Evolutionary conservation across 768 basidiomycete species (phyloP).

Genomic region (Serendipita sp.): DNA sequence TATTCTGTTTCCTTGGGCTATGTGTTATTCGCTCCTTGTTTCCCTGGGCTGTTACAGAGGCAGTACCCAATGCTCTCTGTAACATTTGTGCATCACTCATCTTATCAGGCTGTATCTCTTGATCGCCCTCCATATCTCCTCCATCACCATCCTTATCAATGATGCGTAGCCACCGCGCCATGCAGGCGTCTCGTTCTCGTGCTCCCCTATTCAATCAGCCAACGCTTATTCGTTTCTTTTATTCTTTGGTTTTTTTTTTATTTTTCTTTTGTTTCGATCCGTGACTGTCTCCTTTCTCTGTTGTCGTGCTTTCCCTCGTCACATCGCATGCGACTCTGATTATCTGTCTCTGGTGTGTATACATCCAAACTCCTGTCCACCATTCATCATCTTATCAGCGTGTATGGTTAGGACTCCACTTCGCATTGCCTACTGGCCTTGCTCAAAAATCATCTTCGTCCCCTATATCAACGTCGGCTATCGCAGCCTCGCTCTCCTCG

Average conservation of each 20-base stretch:
- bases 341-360: not conserved
- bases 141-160: not conserved
- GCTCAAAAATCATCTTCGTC: constrained; percentile 16
- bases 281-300: not conserved
- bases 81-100: not conserved
- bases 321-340: not conserved
- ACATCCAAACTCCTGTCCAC: not conserved
- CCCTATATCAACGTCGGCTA: constrained; percentile 50
- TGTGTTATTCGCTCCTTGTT: not conserved
- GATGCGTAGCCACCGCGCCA: not conserved
- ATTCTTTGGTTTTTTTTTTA: not conserved
- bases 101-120: constrained; percentile 6
- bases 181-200: not conserved
- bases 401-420: too few species aligned
- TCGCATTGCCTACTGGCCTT: not conserved
- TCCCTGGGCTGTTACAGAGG: constrained; percentile 2
- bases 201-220: not conserved
- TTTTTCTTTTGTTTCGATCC: not conserved
- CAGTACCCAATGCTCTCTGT: not conserved
- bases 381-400: not conserved
- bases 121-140: not conserved
- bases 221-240: not conserved
- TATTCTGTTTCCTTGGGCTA: not conserved
- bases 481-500: constrained; percentile 50
- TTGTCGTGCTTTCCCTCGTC: not conserved